Evolutionary conservation across 148 eudicot genomes (phyloP), one percentile per base, ranked within the genome.

Genomic region (Linanthus parryae): DNA sequence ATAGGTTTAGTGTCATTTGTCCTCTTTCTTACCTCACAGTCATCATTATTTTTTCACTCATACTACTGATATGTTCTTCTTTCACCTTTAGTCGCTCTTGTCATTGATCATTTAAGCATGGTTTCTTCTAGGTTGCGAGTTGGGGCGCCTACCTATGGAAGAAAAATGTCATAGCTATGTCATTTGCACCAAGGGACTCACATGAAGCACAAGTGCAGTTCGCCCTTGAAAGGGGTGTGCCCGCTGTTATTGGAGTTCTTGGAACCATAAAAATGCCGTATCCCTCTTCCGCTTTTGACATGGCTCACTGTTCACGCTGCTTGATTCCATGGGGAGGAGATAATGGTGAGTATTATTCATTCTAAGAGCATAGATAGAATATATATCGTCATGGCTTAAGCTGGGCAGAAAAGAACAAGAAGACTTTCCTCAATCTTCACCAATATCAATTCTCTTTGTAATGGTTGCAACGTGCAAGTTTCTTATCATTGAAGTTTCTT

Each of bases 101-200:
- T 47, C 7, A 28, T 27, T 0, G 23, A 48, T 48, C 26, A 48
- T 49, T 28, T 27, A n/a, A n/a, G n/a, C n/a, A n/a, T 49, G 29
- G 35, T 11, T 24, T 49, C 16, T 46, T 44, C 20, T 44, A 82
- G 89, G 89, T 82, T 75, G 89, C 89, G 8, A 82, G 89, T 70
- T 82, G 81, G 89, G 89, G 89, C 23, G 89, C 89, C 42, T 78
- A 82, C 63, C 76, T 82, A n/a, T 82, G 89, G 89, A 75, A 70
- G 67, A 75, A 81, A 67, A 82, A 82, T 58, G 89, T 82, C 3
- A 75, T 82, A 69, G 78, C 89, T 2, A 82, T 82, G 84, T 82
- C 89, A 14, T 75, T 82, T 64, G 89, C 89, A 52, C 89, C 88
- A 22, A 72, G 89, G 62, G 89, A 82, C 60, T 78, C 84, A 38